Evolutionary conservation across 768 basidiomycete species (phyloP), one percentile per base, ranked within the genome.

Genomic region (Termitomyces titanicus): DNA sequence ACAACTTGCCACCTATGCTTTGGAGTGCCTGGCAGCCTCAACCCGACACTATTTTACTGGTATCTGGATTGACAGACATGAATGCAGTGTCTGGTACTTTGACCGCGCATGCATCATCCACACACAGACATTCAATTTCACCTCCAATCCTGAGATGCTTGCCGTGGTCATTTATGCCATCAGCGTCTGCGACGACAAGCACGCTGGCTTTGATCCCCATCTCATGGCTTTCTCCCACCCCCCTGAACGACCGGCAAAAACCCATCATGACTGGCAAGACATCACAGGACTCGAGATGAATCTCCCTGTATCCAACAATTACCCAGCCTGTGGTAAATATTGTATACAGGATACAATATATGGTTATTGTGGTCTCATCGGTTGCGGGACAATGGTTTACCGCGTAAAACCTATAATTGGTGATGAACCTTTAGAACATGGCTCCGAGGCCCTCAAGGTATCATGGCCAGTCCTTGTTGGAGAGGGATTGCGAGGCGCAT

Each of bases 51-150:
- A 60, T 39, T 51, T n/a, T 0, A 54, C 64, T 11, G 65, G 68
- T 2, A 40, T 70, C 20, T 61, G 63, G 37, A 57, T 70, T 13
- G 54, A 65, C 18, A 35, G 58, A 18, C 57, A 47, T 3, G 24
- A 22, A 8, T 47, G 70, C n/a, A 61, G 56, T 2, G 38, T 70
- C 5, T 67, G 64, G 64, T 70, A 70, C 50, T 65, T 53, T 37
- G 68, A 72, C 53, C 57, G 66, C 13, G 43, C 55, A 8, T 64
- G 64, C 9, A 53, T 63, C 11, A 47, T 64, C n/a, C 56, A 51
- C 11, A 54, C 60, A 7, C 35, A 20, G 1, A 15, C 22, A 1
- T 72, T 70, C 51, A 18, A 66, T 43, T 62, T 68, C 42, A 20
- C 47, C 3, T 24, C 64, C 10, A 44, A 61, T 1, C 57, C 61